Evolutionary conservation across 768 basidiomycete genomes (phyloP).

Genomic region (Tulasnella calospora): DNA sequence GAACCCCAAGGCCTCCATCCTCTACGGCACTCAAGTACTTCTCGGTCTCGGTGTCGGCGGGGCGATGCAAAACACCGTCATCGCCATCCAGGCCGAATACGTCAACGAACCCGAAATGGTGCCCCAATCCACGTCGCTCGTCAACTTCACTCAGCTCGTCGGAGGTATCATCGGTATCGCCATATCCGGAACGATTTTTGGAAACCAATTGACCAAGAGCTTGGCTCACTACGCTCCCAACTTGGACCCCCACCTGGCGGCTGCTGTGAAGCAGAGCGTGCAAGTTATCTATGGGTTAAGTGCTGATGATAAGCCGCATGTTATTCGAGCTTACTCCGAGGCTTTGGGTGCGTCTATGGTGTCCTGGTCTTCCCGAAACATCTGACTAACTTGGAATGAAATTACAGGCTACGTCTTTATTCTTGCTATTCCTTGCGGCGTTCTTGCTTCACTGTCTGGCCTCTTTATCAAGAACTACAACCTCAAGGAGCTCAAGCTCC

Average conservation of each 20-base stretch:
- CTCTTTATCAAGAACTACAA: slow-evolving; percentile 36
- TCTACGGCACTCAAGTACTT: slow-evolving; percentile 41
- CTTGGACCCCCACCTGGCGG: slow-evolving; percentile 28
- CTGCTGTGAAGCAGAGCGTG: slow-evolving; percentile 33
- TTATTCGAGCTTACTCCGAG: slow-evolving; percentile 31
- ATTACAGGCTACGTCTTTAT: slow-evolving; percentile 19
- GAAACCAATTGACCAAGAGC: slow-evolving; percentile 34
- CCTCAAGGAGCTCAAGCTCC: slow-evolving; percentile 32
- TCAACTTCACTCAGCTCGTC: slow-evolving; percentile 26
- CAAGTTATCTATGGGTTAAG: slow-evolving; percentile 35
- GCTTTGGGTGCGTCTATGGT: slow-evolving; percentile 10
- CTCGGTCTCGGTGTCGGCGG: slow-evolving; percentile 39
- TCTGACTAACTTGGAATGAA: not conserved
- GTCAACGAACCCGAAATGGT: slow-evolving; percentile 28
- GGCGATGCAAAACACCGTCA: slow-evolving; percentile 38
- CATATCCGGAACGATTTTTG: slow-evolving; percentile 23
- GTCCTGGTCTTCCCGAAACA: too few relatives aligned
- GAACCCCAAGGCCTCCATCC: slow-evolving; percentile 18
- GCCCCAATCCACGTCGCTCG: slow-evolving; percentile 25
- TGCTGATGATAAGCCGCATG: slow-evolving; percentile 15
- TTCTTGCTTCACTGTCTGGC: slow-evolving; percentile 4
- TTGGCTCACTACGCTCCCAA: slow-evolving; percentile 33
- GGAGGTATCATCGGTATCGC: slow-evolving; percentile 25
- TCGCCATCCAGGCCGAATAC: slow-evolving; percentile 41
- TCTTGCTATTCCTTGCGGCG: slow-evolving; percentile 16